Percentiles rank a stretch among this genome's conserved stretches.
Evolutionary conservation across 164 flowering plant species (phyloP).

Genomic region (Paratinospora sagittata): DNA sequence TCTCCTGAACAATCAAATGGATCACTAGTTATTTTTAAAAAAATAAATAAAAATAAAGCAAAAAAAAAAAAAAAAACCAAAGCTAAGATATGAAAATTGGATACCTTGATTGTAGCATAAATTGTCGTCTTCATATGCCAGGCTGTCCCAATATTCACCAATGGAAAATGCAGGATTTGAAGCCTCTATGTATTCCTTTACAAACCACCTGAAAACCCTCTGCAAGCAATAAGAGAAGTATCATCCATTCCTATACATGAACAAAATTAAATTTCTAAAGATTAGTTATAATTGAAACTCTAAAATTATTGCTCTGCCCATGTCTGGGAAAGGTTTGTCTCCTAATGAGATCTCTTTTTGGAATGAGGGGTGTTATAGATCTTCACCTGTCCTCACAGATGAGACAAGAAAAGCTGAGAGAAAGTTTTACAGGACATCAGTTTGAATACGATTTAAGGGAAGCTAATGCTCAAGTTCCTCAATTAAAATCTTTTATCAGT

Average conservation of each 20-base stretch:
- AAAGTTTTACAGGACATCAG: background rate
- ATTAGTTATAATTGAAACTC: background rate
- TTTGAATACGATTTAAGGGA: background rate
- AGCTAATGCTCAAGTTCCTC: background rate
- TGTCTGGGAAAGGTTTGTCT: background rate
- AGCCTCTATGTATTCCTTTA: slow-evolving; percentile 53
- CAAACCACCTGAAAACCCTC: slow-evolving; percentile 56
- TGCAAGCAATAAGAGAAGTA: slow-evolving; percentile 19
- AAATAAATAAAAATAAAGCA: too few species aligned
- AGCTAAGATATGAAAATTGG: background rate
- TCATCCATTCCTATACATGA: background rate
- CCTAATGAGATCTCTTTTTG: background rate
- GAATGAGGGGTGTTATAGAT: background rate
- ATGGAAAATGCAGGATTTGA: slow-evolving; percentile 59
- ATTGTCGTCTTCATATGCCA: slow-evolving; percentile 51
- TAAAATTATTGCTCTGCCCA: background rate
- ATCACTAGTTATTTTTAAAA: background rate
- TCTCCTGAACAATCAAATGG: background rate
- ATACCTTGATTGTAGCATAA: slow-evolving; percentile 60
- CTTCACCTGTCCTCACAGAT: background rate
- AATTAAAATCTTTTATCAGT: background rate
- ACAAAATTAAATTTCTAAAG: background rate
- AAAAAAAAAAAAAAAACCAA: background rate
- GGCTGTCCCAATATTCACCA: slow-evolving; percentile 67
- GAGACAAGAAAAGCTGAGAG: background rate